Conservation (phyloP, 2,329 filamentous ascomycete genomes). For the Sclerotinia trifoliorum region DNA sequence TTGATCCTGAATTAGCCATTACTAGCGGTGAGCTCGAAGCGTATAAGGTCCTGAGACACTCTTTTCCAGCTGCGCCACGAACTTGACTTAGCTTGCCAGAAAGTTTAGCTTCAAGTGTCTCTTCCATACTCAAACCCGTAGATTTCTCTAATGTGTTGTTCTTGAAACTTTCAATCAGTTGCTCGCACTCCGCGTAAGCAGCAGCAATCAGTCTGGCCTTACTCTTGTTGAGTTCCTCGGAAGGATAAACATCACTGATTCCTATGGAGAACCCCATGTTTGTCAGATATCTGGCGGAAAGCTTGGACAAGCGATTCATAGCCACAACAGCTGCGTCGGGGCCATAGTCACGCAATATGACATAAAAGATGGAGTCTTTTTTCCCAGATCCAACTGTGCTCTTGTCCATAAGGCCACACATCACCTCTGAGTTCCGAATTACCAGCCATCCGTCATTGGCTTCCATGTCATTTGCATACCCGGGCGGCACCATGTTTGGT, state of each 20-base stretch:
- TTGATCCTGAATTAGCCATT: conserved; percentile 97
- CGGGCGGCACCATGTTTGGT: conserved; percentile 44
- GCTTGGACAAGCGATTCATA: conserved; percentile 90
- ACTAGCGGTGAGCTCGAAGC: conserved; percentile 88
- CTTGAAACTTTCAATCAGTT: conserved; percentile 79
- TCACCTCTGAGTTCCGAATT: conserved; percentile 92
- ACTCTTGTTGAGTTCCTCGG: conserved; percentile 63
- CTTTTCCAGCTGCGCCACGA: conserved; percentile 83
- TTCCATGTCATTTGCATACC: conserved; percentile 61
- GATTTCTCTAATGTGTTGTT: conserved; percentile 79
- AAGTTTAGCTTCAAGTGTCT: conserved; percentile 86
- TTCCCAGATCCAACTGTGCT: conserved; percentile 95
- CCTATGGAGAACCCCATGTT: conserved; percentile 96
- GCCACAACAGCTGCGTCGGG: conserved; percentile 82
- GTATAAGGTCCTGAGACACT: conserved; percentile 87
- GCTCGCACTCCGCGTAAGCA: conserved; percentile 78
- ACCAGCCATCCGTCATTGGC: conserved; percentile 88
- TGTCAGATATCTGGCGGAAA: conserved; percentile 84
- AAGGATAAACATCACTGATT: conserved; percentile 90
- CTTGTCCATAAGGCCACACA: conserved; percentile 98
- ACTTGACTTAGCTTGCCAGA: conserved; percentile 91
- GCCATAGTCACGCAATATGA: conserved; percentile 92
- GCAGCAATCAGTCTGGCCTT: conserved; percentile 74
- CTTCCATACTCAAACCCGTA: conserved; percentile 84
- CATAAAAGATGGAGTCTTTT: conserved; percentile 96